A percentile compares a stretch with the other conserved stretches of the same genome.
These are phyloP conservation scores for Ramularia endophylla DNA, from an alignment of 2,329 filamentous ascomycete species.

Conservation along the genomic window DNA sequence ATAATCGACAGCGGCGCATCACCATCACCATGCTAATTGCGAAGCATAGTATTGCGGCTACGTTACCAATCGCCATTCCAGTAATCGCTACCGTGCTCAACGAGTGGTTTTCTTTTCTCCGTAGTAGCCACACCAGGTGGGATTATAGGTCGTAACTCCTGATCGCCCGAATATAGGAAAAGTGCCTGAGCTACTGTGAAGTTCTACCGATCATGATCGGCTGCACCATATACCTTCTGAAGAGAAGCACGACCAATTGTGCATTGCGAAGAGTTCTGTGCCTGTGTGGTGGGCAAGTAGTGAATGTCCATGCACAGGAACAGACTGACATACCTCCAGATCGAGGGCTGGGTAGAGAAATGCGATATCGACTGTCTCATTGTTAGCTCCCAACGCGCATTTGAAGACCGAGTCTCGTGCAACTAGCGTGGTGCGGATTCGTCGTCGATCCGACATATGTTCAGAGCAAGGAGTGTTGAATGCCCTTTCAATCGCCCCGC, in stretches of 20 bases:
- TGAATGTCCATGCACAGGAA: background rate
- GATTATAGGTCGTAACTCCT: background rate
- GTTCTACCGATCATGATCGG: constrained; percentile 21
- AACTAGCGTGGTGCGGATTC: constrained; percentile 18
- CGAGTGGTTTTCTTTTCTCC: background rate
- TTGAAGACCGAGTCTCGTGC: constrained; percentile 29
- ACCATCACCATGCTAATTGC: too few species aligned
- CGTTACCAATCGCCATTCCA: constrained; percentile 2
- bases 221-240: constrained; percentile 26
- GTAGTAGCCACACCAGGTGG: background rate
- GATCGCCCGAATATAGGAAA: constrained; percentile 12
- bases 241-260: constrained; percentile 24
- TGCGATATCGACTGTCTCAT: constrained; percentile 23
- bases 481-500: constrained; percentile 30
- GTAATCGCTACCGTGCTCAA: constrained; percentile 1
- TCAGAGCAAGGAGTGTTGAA: constrained; percentile 33
- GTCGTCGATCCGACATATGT: constrained; percentile 35
- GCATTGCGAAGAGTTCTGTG: constrained; percentile 19
- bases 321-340: constrained; percentile 24
- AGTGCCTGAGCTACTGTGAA: constrained; percentile 24
- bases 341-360: constrained; percentile 38
- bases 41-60: background rate
- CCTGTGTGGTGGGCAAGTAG: constrained; percentile 23
- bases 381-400: constrained; percentile 28
- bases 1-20: too few species aligned